Evolutionary conservation across 495 filamentous ascomycete genomes (phyloP).

Genomic region (Amphirosellinia nigrospora): DNA sequence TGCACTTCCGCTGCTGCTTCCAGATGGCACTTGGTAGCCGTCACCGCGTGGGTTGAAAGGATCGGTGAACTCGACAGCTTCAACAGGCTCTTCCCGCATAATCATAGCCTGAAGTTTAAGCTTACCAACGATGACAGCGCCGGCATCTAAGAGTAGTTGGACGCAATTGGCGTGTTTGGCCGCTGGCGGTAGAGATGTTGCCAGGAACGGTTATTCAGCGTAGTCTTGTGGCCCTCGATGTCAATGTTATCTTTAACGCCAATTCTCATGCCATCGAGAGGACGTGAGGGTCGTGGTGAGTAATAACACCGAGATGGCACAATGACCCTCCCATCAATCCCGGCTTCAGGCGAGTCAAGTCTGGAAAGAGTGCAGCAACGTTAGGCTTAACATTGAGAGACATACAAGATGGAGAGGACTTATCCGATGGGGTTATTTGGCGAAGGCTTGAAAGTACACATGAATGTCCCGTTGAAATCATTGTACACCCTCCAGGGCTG

Average conservation of each 20-base stretch:
- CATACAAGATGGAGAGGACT: background rate
- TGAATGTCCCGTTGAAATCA: background rate
- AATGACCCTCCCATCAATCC: background rate
- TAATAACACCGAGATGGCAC: constrained; percentile 13
- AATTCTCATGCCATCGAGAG: background rate
- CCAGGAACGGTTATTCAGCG: background rate
- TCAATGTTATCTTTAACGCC: constrained; percentile 6
- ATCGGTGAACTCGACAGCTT: constrained; percentile 41
- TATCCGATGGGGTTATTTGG: background rate
- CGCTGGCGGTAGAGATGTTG: background rate
- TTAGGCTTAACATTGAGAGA: background rate
- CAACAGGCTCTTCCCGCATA: background rate
- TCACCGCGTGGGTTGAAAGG: constrained; percentile 60
- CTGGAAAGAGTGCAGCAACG: too few relatives aligned
- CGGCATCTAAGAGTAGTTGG: background rate
- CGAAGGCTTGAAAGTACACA: background rate
- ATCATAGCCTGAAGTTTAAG: background rate
- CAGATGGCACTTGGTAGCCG: constrained; percentile 53
- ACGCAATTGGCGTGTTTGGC: background rate
- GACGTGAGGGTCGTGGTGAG: too few relatives aligned
- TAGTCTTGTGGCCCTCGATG: background rate
- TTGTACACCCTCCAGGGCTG: background rate
- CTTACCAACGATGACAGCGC: background rate
- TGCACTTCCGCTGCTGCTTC: constrained; percentile 50
- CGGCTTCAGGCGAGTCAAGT: too few relatives aligned